Conservation (phyloP, 1,284 basidiomycete genomes). For the Papiliotrema fonsecae region DNA sequence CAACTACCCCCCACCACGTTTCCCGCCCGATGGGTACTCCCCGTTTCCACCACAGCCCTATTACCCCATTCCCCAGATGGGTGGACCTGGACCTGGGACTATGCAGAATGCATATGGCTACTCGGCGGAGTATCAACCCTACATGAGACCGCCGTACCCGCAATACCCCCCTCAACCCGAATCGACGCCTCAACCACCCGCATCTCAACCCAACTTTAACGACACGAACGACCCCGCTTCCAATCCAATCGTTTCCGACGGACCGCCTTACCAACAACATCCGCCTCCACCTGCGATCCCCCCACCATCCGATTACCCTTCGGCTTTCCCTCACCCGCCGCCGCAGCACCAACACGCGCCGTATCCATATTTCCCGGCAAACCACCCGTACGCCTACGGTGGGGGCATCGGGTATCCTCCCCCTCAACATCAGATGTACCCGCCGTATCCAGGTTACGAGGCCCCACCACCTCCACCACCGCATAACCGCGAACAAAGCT, state of each 20-base stretch:
- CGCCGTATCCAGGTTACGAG: conserved; percentile 6
- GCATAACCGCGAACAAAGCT: conserved; percentile 3
- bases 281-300: conserved; percentile 8
- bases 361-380: conserved; percentile 25
- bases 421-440: conserved; percentile 4
- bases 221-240: neutral
- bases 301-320: neutral
- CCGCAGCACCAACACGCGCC: neutral
- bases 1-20: neutral
- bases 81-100: conserved; percentile 38
- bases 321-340: neutral
- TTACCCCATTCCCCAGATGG: conserved; percentile 21
- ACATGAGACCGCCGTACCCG: neutral
- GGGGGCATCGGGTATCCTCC: conserved; percentile 34
- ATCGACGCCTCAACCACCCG: neutral
- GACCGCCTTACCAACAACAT: conserved; percentile 9
- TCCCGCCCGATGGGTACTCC: neutral
- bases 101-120: conserved; percentile 41
- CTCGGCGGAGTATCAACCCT: neutral
- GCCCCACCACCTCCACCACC: neutral
- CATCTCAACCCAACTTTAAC: neutral
- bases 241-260: neutral
- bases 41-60: neutral
- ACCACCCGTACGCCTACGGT: conserved; percentile 42
- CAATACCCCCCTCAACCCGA: neutral